phyloP scores from a whole-genome alignment of 345 rosid genomes.

The Eucalyptus erythrocorys region DNA sequence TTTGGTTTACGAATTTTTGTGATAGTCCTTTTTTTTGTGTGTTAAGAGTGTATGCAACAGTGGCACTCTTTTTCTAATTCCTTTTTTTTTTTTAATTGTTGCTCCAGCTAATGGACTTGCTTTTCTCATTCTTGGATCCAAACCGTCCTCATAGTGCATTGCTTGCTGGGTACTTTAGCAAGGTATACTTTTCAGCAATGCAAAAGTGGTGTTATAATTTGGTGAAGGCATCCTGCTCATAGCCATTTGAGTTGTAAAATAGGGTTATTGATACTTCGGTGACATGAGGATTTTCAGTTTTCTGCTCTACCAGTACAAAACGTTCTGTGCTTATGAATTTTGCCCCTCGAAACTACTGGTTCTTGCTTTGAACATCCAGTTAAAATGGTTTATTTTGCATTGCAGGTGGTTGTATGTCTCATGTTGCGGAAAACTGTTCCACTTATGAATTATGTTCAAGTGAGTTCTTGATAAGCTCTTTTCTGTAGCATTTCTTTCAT shows the following conservation, averaged over 20 bases:
- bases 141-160: conserved; percentile 78
- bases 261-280: not conserved
- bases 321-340: not conserved
- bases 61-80: not conserved
- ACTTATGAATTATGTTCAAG: conserved; percentile 89
- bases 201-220: not conserved
- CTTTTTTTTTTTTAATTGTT: not conserved
- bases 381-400: not conserved
- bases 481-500: not conserved
- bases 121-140: conserved; percentile 90
- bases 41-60: not conserved
- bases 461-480: conserved; percentile 14
- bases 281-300: not conserved
- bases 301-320: not conserved
- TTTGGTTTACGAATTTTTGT: not conserved
- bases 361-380: not conserved
- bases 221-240: not conserved
- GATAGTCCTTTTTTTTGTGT: not conserved
- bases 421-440: conserved; percentile 92
- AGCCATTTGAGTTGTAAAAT: not conserved
- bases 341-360: not conserved
- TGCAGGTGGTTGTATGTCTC: conserved; percentile 89
- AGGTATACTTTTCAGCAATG: conserved; percentile 28
- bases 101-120: conserved; percentile 82
- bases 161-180: conserved; percentile 97